Conservation (phyloP, 2,329 filamentous ascomycete species). For the Phoma sp. region DNA sequence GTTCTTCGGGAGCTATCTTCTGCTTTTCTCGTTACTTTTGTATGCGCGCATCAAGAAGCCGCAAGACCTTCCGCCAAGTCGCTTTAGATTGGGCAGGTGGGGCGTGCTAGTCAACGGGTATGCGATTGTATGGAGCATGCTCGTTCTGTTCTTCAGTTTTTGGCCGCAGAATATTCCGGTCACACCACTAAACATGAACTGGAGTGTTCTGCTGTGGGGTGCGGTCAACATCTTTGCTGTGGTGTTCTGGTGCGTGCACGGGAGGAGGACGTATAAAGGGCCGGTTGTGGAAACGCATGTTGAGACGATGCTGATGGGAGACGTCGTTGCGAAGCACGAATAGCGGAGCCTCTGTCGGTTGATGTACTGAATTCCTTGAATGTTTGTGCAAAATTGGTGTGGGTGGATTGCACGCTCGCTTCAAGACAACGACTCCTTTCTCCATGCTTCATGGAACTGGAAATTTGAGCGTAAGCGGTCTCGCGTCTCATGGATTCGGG, state of each 20-base stretch:
- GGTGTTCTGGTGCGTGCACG: constrained; percentile 24
- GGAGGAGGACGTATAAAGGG: constrained; percentile 23
- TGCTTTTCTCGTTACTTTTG: constrained; percentile 20
- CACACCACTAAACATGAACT: constrained; percentile 29
- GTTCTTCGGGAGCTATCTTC: constrained; percentile 28
- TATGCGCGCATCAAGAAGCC: constrained; percentile 20
- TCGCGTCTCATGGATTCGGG: too few species aligned
- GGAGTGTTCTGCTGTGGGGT: constrained; percentile 25
- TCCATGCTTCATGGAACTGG: too few species aligned
- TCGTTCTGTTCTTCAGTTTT: constrained; percentile 31
- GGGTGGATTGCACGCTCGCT: too few species aligned
- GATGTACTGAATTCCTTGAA: too few species aligned
- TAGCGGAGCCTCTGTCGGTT: neutral
- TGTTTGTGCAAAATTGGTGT: too few species aligned
- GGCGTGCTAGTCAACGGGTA: constrained; percentile 21
- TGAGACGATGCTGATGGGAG: neutral
- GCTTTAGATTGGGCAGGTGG: constrained; percentile 21
- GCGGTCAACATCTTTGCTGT: constrained; percentile 24
- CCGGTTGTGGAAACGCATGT: constrained; percentile 22
- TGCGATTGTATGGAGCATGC: constrained; percentile 21
- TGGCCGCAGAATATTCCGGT: constrained; percentile 27
- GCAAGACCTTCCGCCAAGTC: constrained; percentile 1
- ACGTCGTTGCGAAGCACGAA: neutral
- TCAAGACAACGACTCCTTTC: too few species aligned
- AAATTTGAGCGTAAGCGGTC: too few species aligned